Evolutionary conservation across 306 rosid genomes (phyloP), one percentile per base, ranked within the genome.

Genomic region (Malus fusca): DNA sequence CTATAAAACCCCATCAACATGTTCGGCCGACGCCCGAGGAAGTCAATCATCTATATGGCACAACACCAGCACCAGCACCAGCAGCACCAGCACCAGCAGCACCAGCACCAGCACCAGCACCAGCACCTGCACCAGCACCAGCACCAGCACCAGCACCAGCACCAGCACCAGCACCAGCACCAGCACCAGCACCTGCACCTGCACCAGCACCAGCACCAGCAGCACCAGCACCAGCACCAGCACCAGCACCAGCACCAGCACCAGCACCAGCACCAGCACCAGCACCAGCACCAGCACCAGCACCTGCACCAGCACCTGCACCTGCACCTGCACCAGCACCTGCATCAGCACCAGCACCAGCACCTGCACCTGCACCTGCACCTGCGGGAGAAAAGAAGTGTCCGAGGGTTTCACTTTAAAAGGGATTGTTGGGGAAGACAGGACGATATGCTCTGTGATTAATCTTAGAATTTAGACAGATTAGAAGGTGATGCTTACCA

Each of bases 401-500:
- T 55, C 15, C 18, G 55, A 43, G 71, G 43, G 55, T 11, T 30
- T 68, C 60, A 66, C 69, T 10, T 28, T 48, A 4, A 40, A 61
- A 43, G 56, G 5, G 28, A 56, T 21, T 28, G 31, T 53, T 42
- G 8, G 12, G 18, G 13, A 23, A 9, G 51, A 66, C 3, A 66
- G 23, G 42, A 61, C 14, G 35, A 30, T 51, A 4, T 52, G 28
- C 9, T 22, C 8, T 66, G 2, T 71, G 77, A 21, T 51, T 44
- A 13, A 51, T 25, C 62, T 26, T 72, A 2, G 25, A 19, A 37
- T 62, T 72, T 72, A 12, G 33, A 35, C 15, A 37, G 33, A 72
- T 35, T 28, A 62, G 66, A 10, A 62, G 64, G 11, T 37, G 44
- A 55, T 59, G 87, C 96, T 83, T 75, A 92, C 98, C 92, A 6